A percentile compares a stretch with the other conserved stretches of the same genome.
These are phyloP conservation scores for Debaryomyces coudertii DNA, from an alignment of 1,139 yeast genomes.

Conservation along the genomic window DNA sequence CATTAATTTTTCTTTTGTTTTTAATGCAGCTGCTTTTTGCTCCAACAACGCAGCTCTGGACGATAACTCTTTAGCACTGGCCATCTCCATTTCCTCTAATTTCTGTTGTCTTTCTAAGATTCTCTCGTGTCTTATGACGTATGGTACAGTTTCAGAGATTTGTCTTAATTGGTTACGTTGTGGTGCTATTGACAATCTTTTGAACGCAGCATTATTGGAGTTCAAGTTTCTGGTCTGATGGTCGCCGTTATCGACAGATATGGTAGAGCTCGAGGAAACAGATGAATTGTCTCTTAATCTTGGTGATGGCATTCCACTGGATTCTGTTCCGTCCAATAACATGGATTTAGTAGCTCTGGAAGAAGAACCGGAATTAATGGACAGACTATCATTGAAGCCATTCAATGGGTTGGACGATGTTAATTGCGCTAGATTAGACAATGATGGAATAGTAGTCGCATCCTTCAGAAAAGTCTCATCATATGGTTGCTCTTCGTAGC, in stretches of 20 bases:
- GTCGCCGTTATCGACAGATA: slow-evolving; percentile 28
- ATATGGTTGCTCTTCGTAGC: slow-evolving; percentile 26
- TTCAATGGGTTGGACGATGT: slow-evolving; percentile 31
- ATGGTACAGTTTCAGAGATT: slow-evolving; percentile 81
- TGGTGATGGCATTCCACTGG: slow-evolving; percentile 32
- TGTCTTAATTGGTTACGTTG: slow-evolving; percentile 73
- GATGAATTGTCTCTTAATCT: slow-evolving; percentile 33
- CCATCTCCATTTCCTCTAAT: slow-evolving; percentile 76
- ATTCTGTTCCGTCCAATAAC: slow-evolving; percentile 37
- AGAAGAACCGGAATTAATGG: slow-evolving; percentile 28
- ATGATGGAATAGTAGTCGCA: slow-evolving; percentile 53
- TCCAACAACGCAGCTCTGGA: slow-evolving; percentile 75
- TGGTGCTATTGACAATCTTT: slow-evolving; percentile 59
- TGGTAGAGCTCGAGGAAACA: slow-evolving; percentile 36
- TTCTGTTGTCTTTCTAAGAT: slow-evolving; percentile 75
- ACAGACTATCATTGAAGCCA: slow-evolving; percentile 22
- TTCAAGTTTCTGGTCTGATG: slow-evolving; percentile 38
- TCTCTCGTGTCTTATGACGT: slow-evolving; percentile 75
- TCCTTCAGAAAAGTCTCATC: slow-evolving; percentile 11
- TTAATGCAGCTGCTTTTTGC: slow-evolving; percentile 73
- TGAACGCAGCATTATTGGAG: slow-evolving; percentile 51
- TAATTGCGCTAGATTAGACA: slow-evolving; percentile 66
- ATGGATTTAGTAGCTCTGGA: slow-evolving; percentile 35
- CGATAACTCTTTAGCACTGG: slow-evolving; percentile 73
- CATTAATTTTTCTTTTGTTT: slow-evolving; percentile 61